Evolutionary conservation across 2,329 filamentous ascomycete species (phyloP), one percentile per base, ranked within the genome.

Genomic region (Diaporthe ampelina): DNA sequence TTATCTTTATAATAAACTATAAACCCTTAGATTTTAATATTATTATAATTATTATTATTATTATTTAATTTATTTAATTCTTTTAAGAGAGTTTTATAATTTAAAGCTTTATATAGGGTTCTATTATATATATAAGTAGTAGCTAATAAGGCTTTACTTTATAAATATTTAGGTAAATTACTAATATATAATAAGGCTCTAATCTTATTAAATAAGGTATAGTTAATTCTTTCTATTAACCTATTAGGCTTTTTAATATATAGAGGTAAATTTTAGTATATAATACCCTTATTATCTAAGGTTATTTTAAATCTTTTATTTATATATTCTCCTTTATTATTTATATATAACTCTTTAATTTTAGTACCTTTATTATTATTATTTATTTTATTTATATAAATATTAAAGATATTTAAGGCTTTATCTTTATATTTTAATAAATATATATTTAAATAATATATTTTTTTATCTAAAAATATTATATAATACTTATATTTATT

Each of bases 251-350:
- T 5, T 29, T 29, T 29, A 29, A 5, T 29, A 29, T 29, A 29
- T 3, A 5, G 5, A 5, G 29, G 29, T 29, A 5, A 29, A 29
- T 29, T 29, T 29, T 29, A 29, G 5, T 29, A 29, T 29, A 29
- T 29, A 29, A 29, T 71, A 50, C 43, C n/a, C 13, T 24, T 32
- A 29, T 50, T 15, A 24, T 24, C 50, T 48, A 59, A 35, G 21
- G 29, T 24, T 37, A 37, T 37, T 21, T 59, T 21, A 32, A 61
- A 71, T 24, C 45, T 17, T 19, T 71, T 71, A 61, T 72, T 72
- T 26, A 72, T 63, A 72, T 61, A 72, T 72, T 71, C 40, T 15
- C 40, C 43, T 13, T 56, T 26, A 37, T 71, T 63, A 71, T 63
- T 10, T n/a, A 21, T 61, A 71, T 52, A 71, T 11, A 72, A 24